Evolutionary conservation across 2,329 filamentous ascomycete species (phyloP).

Genomic region (Balansia obtecta): DNA sequence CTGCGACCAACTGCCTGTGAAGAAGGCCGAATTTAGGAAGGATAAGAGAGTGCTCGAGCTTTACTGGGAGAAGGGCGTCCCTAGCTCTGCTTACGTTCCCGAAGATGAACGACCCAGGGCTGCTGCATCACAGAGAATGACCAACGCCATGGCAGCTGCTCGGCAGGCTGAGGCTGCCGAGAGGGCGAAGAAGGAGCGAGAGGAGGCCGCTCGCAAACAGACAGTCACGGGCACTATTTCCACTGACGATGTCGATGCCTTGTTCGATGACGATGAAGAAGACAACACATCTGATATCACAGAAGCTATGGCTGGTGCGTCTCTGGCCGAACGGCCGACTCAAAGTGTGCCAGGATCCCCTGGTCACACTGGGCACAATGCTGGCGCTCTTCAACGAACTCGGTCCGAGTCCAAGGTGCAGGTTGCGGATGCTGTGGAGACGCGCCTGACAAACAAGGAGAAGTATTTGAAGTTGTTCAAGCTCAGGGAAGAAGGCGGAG

Average conservation of each 20-base stretch:
- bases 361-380: conserved; percentile 56
- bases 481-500: conserved; percentile 80
- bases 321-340: conserved; percentile 75
- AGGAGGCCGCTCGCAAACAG: conserved; percentile 84
- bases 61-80: conserved; percentile 99
- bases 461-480: conserved; percentile 88
- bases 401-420: conserved; percentile 90
- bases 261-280: conserved; percentile 90
- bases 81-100: conserved; percentile 88
- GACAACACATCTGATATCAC: conserved; percentile 79
- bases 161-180: conserved; percentile 74
- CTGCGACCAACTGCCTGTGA: conserved; percentile 91
- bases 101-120: conserved; percentile 93
- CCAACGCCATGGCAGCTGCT: conserved; percentile 63
- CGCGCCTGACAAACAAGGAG: conserved; percentile 81
- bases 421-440: conserved; percentile 60
- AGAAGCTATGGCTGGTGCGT: conserved; percentile 86
- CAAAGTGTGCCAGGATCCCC: conserved; percentile 94
- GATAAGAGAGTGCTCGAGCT: conserved; percentile 88
- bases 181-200: conserved; percentile 70
- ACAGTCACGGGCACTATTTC: conserved; percentile 92
- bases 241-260: conserved; percentile 83
- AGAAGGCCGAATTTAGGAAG: conserved; percentile 99
- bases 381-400: conserved; percentile 67
- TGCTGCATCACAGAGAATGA: conserved; percentile 57